Evolutionary conservation across 805 yeast species (phyloP), one percentile per base, ranked within the genome.

Genomic region (Suhomyces sp.): DNA sequence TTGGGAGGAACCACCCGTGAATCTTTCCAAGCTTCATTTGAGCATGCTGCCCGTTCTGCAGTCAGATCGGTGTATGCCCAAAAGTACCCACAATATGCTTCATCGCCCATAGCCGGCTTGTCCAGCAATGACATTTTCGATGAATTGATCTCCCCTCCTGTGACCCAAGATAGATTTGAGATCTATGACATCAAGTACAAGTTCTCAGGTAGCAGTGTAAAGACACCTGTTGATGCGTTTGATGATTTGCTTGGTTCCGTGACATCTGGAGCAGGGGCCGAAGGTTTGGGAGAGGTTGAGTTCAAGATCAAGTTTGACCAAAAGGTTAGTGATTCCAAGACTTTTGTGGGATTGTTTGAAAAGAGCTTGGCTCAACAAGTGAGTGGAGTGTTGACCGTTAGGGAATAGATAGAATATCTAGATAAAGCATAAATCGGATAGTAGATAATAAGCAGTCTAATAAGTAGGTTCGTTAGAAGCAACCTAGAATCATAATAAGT

Each of bases 111-210:
- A 4, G 56, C 64, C 35, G 48, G 55, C 17, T 40, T 46, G 45
- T 27, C 50, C 37, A 51, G 52, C 6, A 63, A 60, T 17, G 76
- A 70, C 47, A 51, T 73, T 25, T 75, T 75, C 53, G 77, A 70
- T 52, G 76, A 69, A 47, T 66, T 75, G 56, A 57, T 75, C 24
- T 64, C 63, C 27, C 70, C 78, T 6, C 60, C 75, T 3, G 72
- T 65, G 7, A 64, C 71, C 10, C 61, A 69, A 51, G 56, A 57
- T 44, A 63, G 79, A 56, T 74, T 74, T 53, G 68, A 67, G 43
- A 70, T 74, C 19, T 61, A 56, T 47, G 67, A 64, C 33, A 56
- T 63, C 17, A 53, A 62, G 43, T 72, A 65, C 59, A 58, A 63
- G 46, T 69, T 66, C 55, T 43, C 53, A 21, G 60, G 58, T 19